Evolutionary conservation across 225 moss, liverwort and hornwort genomes (phyloP).

Genomic region (Takakia lepidozioides): DNA sequence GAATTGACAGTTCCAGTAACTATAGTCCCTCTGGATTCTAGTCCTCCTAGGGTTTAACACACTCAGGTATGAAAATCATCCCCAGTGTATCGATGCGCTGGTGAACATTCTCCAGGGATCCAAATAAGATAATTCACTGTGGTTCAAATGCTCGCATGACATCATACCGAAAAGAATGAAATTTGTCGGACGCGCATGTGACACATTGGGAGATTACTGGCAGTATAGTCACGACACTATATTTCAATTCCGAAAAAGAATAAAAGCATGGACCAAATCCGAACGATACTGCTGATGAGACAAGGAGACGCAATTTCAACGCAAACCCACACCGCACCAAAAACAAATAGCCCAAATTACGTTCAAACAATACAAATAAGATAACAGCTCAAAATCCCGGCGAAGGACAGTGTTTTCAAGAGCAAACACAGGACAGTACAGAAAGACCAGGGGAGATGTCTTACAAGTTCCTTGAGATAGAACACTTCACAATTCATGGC

Average conservation of each 20-base stretch:
- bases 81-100: constrained; percentile 5
- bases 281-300: not conserved
- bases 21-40: too few species aligned
- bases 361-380: not conserved
- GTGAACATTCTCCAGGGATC: not conserved
- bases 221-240: too few species aligned
- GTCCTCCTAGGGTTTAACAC: too few species aligned
- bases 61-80: too few species aligned
- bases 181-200: too few species aligned
- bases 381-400: not conserved
- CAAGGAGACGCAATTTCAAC: not conserved
- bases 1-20: too few species aligned
- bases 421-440: not conserved
- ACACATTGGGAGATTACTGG: too few species aligned
- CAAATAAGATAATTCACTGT: not conserved
- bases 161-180: not conserved
- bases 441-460: constrained; percentile 7
- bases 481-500: constrained; percentile 94
- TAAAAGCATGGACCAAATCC: not conserved
- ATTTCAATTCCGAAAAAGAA: not conserved
- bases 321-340: not conserved
- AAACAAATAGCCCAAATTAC: not conserved
- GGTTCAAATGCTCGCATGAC: not conserved
- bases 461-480: constrained; percentile 82
- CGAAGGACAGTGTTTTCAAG: not conserved